These are phyloP conservation scores for Tardiomyces digboiensis DNA, from an alignment of 1,139 yeast genomes.

Conservation along the genomic window DNA sequence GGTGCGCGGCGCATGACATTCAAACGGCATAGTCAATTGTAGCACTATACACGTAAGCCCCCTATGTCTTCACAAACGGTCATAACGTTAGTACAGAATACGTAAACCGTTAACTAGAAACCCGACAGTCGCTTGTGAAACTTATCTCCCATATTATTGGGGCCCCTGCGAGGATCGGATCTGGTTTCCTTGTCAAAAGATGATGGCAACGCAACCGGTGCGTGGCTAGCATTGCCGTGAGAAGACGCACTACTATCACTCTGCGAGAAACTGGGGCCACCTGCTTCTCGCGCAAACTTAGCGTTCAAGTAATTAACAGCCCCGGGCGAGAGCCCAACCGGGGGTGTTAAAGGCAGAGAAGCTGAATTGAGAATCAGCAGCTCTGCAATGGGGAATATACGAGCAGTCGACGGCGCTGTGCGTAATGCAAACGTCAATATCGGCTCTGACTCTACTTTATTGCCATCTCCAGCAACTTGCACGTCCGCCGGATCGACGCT, in stretches of 20 bases:
- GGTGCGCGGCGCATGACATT: too few species aligned
- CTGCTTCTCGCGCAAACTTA: background rate
- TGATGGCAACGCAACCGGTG: too few species aligned
- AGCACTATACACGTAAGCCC: too few species aligned
- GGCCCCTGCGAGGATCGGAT: background rate
- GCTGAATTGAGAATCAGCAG: conserved; percentile 50
- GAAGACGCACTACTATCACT: too few species aligned
- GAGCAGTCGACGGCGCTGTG: conserved; percentile 16
- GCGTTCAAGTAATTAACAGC: background rate
- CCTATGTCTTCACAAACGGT: too few species aligned
- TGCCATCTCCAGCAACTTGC: background rate
- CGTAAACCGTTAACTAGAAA: too few species aligned
- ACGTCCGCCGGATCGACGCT: conserved; percentile 15
- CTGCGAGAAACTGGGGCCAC: too few species aligned
- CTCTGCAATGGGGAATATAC: conserved; percentile 61
- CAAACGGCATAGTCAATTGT: too few species aligned
- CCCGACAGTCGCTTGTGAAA: background rate
- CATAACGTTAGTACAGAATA: too few species aligned
- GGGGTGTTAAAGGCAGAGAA: background rate
- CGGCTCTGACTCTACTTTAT: conserved; percentile 14
- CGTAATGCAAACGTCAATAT: conserved; percentile 22
- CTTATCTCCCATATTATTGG: background rate
- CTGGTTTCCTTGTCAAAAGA: background rate
- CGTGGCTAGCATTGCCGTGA: too few species aligned
- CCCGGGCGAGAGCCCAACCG: background rate